These are phyloP conservation scores for Cutaneotrichosporon sp. DNA, from an alignment of 1,284 basidiomycete genomes.

Conservation along the genomic window DNA sequence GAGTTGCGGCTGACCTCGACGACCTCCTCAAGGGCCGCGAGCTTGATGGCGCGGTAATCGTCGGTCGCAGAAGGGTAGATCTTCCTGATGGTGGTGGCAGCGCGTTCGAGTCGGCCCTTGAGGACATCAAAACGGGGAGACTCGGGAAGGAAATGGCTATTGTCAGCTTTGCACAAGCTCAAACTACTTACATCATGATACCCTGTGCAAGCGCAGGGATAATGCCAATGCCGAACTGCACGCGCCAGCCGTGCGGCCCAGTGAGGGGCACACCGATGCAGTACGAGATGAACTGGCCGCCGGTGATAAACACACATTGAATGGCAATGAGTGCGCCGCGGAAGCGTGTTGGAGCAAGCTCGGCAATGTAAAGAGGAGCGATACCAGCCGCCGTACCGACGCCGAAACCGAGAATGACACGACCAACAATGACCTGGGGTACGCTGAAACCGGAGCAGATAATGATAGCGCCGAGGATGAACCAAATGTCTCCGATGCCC, in stretches of 20 bases:
- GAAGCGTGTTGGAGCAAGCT: slow-evolving; percentile 44
- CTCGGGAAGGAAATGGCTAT: slow-evolving; percentile 41
- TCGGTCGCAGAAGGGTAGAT: slow-evolving; percentile 34
- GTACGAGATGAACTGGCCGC: slow-evolving; percentile 46
- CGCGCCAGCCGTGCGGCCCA: slow-evolving; percentile 20
- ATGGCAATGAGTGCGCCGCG: slow-evolving; percentile 47
- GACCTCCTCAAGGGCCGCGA: slow-evolving; percentile 39
- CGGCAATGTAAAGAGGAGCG: slow-evolving; percentile 46
- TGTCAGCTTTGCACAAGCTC: too few relatives aligned
- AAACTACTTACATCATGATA: slow-evolving; percentile 1
- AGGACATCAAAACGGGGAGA: slow-evolving; percentile 44
- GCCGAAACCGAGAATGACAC: slow-evolving; percentile 45
- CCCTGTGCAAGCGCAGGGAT: slow-evolving; percentile 40
- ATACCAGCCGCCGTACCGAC: slow-evolving; percentile 46
- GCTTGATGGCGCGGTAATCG: slow-evolving; percentile 41
- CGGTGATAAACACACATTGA: slow-evolving; percentile 44
- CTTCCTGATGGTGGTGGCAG: slow-evolving; percentile 28
- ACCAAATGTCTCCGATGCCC: slow-evolving; percentile 64
- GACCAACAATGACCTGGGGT: slow-evolving; percentile 41
- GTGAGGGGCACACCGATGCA: slow-evolving; percentile 46
- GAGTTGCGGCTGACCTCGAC: slow-evolving; percentile 27
- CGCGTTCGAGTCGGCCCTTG: slow-evolving; percentile 29
- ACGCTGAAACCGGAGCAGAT: slow-evolving; percentile 43
- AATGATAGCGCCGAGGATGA: slow-evolving; percentile 53
- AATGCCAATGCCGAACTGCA: slow-evolving; percentile 45